Conservation (phyloP, 163 green algal genomes). For the Dunaliella salina region DNA sequence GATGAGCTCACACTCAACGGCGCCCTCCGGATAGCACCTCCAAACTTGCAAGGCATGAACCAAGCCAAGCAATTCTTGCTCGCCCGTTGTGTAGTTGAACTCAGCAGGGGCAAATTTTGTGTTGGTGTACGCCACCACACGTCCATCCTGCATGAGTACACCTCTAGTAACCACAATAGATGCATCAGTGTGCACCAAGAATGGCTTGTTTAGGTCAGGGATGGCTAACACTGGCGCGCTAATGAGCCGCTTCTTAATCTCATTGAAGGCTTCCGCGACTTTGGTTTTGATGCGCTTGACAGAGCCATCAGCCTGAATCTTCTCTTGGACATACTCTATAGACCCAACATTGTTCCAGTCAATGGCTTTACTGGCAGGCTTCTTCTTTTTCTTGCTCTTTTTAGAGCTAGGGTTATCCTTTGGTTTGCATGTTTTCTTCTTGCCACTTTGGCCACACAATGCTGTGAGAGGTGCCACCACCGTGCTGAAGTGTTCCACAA, state of each 20-base stretch:
- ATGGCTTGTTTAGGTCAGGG: no score
- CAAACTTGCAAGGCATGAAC: no score
- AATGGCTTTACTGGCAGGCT: no score
- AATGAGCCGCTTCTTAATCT: no score
- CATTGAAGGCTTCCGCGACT: no score
- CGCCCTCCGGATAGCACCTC: conserved; percentile 29
- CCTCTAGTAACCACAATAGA: no score
- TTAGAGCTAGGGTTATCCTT: conserved; percentile 5
- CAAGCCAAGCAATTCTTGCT: conserved; percentile 37
- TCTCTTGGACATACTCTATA: conserved; percentile 22
- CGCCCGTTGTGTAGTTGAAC: conserved; percentile 35
- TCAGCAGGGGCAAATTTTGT: conserved; percentile 20
- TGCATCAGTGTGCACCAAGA: no score
- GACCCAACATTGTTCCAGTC: not conserved
- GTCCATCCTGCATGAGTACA: conserved; percentile 33
- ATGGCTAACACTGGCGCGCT: no score
- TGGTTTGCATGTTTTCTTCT: conserved; percentile 34
- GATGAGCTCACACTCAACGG: conserved; percentile 14
- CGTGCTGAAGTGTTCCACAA: no score
- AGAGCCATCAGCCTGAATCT: conserved; percentile 24
- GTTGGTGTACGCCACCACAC: conserved; percentile 24
- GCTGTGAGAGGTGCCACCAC: no score
- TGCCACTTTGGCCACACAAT: conserved; percentile 30
- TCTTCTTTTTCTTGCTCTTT: not conserved
- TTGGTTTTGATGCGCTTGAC: no score